Evolutionary conservation across 2,329 filamentous ascomycete species (phyloP).

Genomic region (Aspergillus pseudoviridinutans): DNA sequence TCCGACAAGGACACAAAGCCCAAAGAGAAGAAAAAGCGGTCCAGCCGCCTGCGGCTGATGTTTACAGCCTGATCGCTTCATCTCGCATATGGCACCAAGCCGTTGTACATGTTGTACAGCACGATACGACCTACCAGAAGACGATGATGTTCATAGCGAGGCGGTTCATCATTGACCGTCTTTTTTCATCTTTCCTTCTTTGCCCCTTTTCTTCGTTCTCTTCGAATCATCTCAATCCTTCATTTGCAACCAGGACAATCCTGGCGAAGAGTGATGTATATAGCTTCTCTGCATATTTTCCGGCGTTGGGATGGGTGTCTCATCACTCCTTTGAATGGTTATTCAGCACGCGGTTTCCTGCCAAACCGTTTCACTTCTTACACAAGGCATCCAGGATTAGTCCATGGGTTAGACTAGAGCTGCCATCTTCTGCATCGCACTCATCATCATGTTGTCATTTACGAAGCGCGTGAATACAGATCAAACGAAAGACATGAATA

Average conservation of each 20-base stretch:
- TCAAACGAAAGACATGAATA: not conserved
- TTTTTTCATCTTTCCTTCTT: not conserved
- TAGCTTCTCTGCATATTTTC: conserved; percentile 1
- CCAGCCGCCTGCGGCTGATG: conserved; percentile 36
- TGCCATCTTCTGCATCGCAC: not conserved
- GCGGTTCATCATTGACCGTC: not conserved
- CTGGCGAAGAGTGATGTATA: not conserved
- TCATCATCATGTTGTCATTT: not conserved
- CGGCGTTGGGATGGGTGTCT: conserved; percentile 9
- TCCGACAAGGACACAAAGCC: conserved; percentile 25
- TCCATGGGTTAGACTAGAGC: not conserved
- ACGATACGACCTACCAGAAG: not conserved
- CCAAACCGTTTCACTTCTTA: not conserved
- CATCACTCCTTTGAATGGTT: not conserved
- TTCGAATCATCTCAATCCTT: not conserved
- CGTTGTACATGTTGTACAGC: conserved; percentile 16
- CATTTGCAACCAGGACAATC: not conserved
- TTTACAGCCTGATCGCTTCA: conserved; percentile 24
- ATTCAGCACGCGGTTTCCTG: not conserved
- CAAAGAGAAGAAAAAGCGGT: conserved; percentile 37
- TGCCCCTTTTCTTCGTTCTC: not conserved
- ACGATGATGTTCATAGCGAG: not conserved
- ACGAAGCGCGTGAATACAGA: not conserved
- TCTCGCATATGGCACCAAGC: not conserved
- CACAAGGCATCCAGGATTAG: not conserved